Evolutionary conservation across 2,329 filamentous ascomycete genomes (phyloP).

Genomic region (Corynespora cassiicola): DNA sequence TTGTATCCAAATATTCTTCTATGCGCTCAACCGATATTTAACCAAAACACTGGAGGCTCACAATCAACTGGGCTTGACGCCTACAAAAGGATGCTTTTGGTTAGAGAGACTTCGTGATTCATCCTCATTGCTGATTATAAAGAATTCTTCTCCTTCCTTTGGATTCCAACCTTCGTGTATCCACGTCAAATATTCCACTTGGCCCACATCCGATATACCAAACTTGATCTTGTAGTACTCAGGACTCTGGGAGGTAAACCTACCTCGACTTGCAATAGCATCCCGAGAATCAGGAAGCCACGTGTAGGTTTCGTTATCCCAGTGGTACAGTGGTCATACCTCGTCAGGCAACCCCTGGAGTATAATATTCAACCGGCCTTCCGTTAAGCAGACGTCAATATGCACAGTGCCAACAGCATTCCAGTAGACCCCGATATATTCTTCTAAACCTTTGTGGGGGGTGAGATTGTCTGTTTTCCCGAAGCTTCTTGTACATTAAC

Average conservation of each 20-base stretch:
- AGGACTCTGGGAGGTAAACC: neutral
- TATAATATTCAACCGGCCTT: neutral
- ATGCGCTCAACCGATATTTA: too few relatives aligned
- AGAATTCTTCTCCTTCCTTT: too few relatives aligned
- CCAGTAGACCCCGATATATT: neutral
- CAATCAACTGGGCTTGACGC: too few relatives aligned
- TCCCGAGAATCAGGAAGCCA: neutral
- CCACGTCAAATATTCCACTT: neutral
- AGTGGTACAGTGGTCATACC: neutral
- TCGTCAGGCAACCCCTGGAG: neutral
- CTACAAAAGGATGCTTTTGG: too few relatives aligned
- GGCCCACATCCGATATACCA: neutral
- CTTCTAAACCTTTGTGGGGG: neutral
- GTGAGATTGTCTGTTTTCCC: neutral
- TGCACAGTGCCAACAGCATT: too few relatives aligned
- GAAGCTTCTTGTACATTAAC: neutral
- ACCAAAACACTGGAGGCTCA: too few relatives aligned
- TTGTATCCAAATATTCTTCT: too few relatives aligned
- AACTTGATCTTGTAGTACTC: constrained; percentile 1
- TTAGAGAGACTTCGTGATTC: too few relatives aligned
- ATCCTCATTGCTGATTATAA: too few relatives aligned
- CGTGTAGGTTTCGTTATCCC: neutral
- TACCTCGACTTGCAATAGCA: neutral
- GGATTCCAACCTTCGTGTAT: neutral
- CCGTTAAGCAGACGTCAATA: too few relatives aligned